A percentile compares a stretch with the other conserved stretches of the same genome.
Conservation (phyloP, 78 protist species). For the Guillardia theta region DNA sequence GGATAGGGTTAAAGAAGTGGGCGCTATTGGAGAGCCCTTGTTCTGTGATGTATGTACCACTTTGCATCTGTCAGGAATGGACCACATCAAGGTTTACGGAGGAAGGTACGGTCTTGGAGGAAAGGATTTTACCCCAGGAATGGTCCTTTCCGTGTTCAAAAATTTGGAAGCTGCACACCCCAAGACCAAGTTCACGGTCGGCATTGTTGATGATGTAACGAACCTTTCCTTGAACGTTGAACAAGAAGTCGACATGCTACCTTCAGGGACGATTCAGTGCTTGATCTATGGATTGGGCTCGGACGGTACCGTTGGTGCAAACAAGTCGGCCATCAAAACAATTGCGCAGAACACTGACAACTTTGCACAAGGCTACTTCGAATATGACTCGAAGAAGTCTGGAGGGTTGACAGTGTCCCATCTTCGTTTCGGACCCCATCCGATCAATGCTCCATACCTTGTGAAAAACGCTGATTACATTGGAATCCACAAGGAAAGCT, state of each 20-base stretch:
- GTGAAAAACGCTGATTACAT: slow-evolving; percentile 70
- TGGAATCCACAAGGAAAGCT: slow-evolving; percentile 70
- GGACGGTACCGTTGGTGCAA: slow-evolving; percentile 84
- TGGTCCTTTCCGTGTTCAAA: not conserved
- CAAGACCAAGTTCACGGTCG: slow-evolving; percentile 39
- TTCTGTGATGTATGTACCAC: slow-evolving; percentile 62
- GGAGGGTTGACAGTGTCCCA: slow-evolving; percentile 77
- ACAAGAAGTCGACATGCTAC: slow-evolving; percentile 45
- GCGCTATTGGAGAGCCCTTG: slow-evolving; percentile 70
- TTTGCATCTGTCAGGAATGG: not conserved
- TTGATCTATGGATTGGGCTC: slow-evolving; percentile 75
- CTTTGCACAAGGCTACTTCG: slow-evolving; percentile 69
- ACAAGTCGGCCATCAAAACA: slow-evolving; percentile 71
- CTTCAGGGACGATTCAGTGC: slow-evolving; percentile 62
- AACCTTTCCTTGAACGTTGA: slow-evolving; percentile 45
- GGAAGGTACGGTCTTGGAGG: slow-evolving; percentile 73
- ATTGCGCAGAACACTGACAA: slow-evolving; percentile 64
- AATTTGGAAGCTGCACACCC: slow-evolving; percentile 32
- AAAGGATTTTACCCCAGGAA: slow-evolving; percentile 73
- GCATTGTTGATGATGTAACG: slow-evolving; percentile 76
- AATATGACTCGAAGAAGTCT: slow-evolving; percentile 71
- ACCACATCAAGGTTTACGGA: slow-evolving; percentile 46
- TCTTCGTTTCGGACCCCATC: slow-evolving; percentile 69
- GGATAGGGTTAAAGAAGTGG: slow-evolving; percentile 69
- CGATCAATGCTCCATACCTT: slow-evolving; percentile 61